Percentiles rank a stretch among this genome's conserved stretches.
Evolutionary conservation across 371 early-diverging fungal species (phyloP).

Genomic region (Syncephalastrum racemosum): DNA sequence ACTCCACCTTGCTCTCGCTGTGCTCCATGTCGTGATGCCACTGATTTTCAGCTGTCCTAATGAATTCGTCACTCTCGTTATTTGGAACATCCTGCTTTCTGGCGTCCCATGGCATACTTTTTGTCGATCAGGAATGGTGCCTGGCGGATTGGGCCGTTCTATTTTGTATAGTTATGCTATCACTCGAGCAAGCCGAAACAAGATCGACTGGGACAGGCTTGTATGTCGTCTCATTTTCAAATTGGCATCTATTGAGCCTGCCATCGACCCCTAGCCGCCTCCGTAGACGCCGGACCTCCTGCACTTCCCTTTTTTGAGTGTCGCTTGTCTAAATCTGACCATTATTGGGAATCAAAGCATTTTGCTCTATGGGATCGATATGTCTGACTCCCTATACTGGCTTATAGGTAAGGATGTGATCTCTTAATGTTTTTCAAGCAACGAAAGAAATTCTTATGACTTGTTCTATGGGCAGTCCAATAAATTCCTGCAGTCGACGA

Average conservation of each 20-base stretch:
- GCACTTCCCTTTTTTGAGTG: constrained; percentile 22
- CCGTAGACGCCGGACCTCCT: constrained; percentile 2
- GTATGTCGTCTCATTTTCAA: constrained; percentile 25
- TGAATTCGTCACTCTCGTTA: constrained; percentile 12
- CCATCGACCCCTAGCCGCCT: constrained; percentile 18
- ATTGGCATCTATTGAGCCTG: constrained; percentile 14
- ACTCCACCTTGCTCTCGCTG: constrained; percentile 9
- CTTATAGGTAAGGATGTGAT: constrained; percentile 16
- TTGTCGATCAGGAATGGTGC: constrained; percentile 14
- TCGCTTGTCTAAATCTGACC: constrained; percentile 16
- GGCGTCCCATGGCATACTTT: constrained; percentile 17
- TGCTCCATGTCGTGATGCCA: constrained; percentile 16
- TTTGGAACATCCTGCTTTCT: constrained; percentile 25
- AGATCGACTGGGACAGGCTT: not conserved
- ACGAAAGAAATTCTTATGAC: not conserved
- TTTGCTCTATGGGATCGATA: constrained; percentile 29
- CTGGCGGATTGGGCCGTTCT: no score
- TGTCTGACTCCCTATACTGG: constrained; percentile 35
- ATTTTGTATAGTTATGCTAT: no score
- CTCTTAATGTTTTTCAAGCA: not conserved
- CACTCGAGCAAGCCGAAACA: not conserved
- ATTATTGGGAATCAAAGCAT: constrained; percentile 26
- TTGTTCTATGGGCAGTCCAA: constrained; percentile 20
- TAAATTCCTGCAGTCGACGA: constrained; percentile 43
- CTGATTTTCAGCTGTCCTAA: constrained; percentile 17